Evolutionary conservation across 129 eudicot species (phyloP).

Genomic region (Artemisia argyi): DNA sequence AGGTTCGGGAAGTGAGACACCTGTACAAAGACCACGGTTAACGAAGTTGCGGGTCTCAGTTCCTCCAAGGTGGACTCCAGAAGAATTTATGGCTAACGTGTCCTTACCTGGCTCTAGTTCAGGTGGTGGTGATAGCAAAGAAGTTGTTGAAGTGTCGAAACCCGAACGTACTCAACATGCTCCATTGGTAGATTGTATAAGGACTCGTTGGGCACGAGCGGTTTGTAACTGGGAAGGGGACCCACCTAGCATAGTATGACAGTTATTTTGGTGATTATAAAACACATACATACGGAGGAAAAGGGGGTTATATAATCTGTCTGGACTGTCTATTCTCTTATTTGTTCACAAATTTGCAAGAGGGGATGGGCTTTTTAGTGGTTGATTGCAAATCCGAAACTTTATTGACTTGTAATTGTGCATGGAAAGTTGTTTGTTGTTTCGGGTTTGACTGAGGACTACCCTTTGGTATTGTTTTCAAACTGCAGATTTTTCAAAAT

Average conservation of each 20-base stretch:
- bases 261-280: constrained; percentile 4
- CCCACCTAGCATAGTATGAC: constrained; percentile 89
- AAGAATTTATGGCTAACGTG: constrained; percentile 70
- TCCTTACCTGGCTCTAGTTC: constrained; percentile 29
- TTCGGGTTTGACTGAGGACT: constrained; percentile 20
- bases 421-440: constrained; percentile 25
- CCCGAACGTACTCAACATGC: constrained; percentile 81
- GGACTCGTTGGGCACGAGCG: constrained; percentile 94
- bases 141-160: constrained; percentile 54
- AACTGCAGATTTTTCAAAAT: constrained; percentile 16
- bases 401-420: constrained; percentile 25
- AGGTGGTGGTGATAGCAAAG: constrained; percentile 38
- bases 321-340: constrained; percentile 8
- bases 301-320: constrained; percentile 24
- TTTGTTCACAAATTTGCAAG: constrained; percentile 11
- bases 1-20: constrained; percentile 48
- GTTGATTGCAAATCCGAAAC: constrained; percentile 16
- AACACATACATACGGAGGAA: constrained; percentile 17
- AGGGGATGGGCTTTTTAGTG: background rate
- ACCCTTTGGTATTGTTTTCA: constrained; percentile 16
- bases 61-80: constrained; percentile 98
- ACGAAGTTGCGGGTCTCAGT: constrained; percentile 83
- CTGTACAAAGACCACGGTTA: constrained; percentile 75
- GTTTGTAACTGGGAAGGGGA: constrained; percentile 95
- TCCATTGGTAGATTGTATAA: constrained; percentile 85